phyloP scores from a whole-genome alignment of 345 rosid genomes.

The Durio zibethinus region DNA sequence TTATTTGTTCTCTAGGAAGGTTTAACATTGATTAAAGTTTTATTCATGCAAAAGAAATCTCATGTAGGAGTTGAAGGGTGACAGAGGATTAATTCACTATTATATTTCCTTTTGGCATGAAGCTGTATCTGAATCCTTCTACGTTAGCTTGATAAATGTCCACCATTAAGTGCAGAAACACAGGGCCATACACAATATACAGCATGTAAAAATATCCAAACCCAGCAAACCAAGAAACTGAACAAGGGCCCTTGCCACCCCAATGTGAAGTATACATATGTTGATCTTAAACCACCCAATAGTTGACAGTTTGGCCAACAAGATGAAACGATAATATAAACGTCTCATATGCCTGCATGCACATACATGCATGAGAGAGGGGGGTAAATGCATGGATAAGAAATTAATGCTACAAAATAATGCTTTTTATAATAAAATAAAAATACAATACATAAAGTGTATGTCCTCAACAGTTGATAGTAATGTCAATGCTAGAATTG shows the following conservation, averaged over 20 bases:
- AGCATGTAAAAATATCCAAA: not conserved
- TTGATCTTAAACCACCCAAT: no score
- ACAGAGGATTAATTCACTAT: not conserved
- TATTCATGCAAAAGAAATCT: not conserved
- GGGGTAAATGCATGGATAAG: not conserved
- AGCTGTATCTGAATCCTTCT: not conserved
- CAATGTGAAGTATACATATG: not conserved
- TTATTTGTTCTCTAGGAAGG: not conserved
- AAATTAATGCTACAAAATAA: not conserved
- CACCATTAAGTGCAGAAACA: not conserved
- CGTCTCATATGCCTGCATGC: not conserved
- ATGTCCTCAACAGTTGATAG: constrained; percentile 4
- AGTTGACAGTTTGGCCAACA: no score
- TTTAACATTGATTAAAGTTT: not conserved
- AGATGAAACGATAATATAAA: no score
- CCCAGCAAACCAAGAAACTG: not conserved
- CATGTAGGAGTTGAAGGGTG: not conserved
- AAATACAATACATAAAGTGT: constrained; percentile 1
- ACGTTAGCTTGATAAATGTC: not conserved
- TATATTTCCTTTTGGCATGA: not conserved
- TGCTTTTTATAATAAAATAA: constrained; percentile 6
- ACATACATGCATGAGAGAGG: not conserved
- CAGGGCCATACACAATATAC: not conserved
- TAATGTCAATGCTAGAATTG: constrained; percentile 3
- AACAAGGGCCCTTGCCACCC: not conserved